Conservation (phyloP, 2,329 filamentous ascomycete genomes). For the Leptographium galeiforme region DNA sequence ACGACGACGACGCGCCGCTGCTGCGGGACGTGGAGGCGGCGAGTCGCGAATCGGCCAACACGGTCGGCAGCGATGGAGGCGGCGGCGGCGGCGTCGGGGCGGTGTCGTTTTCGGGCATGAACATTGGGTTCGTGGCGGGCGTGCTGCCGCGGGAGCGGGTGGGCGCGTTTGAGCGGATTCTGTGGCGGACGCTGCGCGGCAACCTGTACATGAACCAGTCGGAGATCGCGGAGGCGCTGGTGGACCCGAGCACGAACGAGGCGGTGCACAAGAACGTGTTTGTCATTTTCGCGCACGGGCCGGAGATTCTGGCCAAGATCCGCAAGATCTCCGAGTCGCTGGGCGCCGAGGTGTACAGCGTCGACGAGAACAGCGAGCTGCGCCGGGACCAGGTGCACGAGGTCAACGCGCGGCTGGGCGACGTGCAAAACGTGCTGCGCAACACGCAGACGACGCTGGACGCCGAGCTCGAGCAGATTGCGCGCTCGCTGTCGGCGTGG, state of each 20-base stretch:
- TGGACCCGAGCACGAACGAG: conserved; percentile 88
- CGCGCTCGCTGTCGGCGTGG: conserved; percentile 85
- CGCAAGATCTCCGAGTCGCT: conserved; percentile 97
- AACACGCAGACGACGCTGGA: conserved; percentile 94
- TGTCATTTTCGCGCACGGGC: conserved; percentile 96
- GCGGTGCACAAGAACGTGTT: conserved; percentile 94
- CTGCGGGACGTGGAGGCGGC: conserved; percentile 82
- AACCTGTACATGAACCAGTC: conserved; percentile 99
- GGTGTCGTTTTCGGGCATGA: conserved; percentile 89
- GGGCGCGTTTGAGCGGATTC: conserved; percentile 87
- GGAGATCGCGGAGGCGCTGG: conserved; percentile 85
- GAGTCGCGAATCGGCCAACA: conserved; percentile 33
- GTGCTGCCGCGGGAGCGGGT: conserved; percentile 90
- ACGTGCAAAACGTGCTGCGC: conserved; percentile 80
- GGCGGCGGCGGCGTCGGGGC: conserved; percentile 28
- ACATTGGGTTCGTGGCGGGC: conserved; percentile 95
- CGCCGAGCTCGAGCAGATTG: conserved; percentile 86
- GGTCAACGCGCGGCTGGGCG: conserved; percentile 83
- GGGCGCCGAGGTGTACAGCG: conserved; percentile 87
- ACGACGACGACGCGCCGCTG: conserved; percentile 79
- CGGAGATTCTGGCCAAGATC: conserved; percentile 97
- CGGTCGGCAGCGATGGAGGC: neutral
- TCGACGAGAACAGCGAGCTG: conserved; percentile 94
- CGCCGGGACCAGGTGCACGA: conserved; percentile 93
- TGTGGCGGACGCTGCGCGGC: conserved; percentile 92